Evolutionary conservation across 352 stramenopile genomes (phyloP).

Genomic region (Phytophthora cactorum): DNA sequence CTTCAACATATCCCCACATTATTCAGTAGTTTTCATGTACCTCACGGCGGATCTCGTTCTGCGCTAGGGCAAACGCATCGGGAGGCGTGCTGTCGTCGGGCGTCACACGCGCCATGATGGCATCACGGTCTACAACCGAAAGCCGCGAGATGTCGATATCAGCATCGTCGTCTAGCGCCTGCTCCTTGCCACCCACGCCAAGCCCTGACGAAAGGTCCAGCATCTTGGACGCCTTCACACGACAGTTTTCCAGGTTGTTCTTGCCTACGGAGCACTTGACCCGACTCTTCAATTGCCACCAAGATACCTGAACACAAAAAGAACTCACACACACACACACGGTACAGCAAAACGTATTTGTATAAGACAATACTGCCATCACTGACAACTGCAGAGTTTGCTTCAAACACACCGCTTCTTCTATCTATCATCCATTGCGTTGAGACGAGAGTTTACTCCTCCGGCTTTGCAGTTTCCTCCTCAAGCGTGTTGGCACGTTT

Average conservation of each 20-base stretch:
- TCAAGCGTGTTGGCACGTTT: constrained; percentile 56
- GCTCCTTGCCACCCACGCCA: constrained; percentile 47
- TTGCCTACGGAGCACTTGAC: neutral
- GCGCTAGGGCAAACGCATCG: constrained; percentile 73
- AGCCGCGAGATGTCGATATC: constrained; percentile 73
- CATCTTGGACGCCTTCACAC: constrained; percentile 26
- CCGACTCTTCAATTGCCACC: constrained; percentile 24
- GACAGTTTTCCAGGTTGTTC: neutral
- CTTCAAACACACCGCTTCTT: constrained; percentile 6
- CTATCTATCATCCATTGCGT: constrained; percentile 28
- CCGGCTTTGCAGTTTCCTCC: constrained; percentile 15
- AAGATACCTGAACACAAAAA: constrained; percentile 1
- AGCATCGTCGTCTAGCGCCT: constrained; percentile 64
- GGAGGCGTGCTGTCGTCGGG: constrained; percentile 70
- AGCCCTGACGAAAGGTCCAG: constrained; percentile 47
- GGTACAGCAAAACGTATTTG: constrained; percentile 10
- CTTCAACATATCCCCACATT: neutral
- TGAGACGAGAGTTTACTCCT: constrained; percentile 11
- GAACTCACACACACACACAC: constrained; percentile 1
- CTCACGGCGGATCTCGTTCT: constrained; percentile 86
- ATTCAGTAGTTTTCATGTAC: constrained; percentile 22
- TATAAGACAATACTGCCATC: constrained; percentile 6
- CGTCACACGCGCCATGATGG: constrained; percentile 71
- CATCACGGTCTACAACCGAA: constrained; percentile 63
- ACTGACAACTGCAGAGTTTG: constrained; percentile 5